phyloP scores from a whole-genome alignment of 2,329 filamentous ascomycete genomes.

The Leptographium procerum region DNA sequence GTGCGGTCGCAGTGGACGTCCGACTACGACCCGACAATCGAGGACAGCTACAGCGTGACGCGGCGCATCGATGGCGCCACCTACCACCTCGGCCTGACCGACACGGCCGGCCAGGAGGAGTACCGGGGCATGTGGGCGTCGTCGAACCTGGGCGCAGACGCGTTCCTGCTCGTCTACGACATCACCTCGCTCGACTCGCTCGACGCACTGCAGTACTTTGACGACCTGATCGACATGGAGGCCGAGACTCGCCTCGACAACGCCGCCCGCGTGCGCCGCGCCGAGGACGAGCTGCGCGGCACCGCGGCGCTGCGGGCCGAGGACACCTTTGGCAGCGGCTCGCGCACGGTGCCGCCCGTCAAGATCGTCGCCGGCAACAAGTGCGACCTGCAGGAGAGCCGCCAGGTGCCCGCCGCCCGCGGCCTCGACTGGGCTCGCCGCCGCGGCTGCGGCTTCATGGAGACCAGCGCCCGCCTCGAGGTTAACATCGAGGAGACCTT shows the following conservation, averaged over 20 bases:
- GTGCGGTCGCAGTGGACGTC: constrained; percentile 76
- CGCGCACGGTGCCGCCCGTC: constrained; percentile 54
- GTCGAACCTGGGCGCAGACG: constrained; percentile 67
- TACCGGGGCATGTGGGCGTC: constrained; percentile 79
- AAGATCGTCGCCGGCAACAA: constrained; percentile 83
- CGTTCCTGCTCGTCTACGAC: constrained; percentile 80
- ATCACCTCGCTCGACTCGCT: constrained; percentile 62
- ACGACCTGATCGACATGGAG: constrained; percentile 76
- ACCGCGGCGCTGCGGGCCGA: constrained; percentile 3
- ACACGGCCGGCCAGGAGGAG: constrained; percentile 83
- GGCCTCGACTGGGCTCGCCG: constrained; percentile 69
- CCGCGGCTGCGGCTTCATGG: constrained; percentile 74
- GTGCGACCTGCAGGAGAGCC: constrained; percentile 62
- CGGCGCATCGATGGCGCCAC: constrained; percentile 68
- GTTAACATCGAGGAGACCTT: constrained; percentile 89
- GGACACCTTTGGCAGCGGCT: constrained; percentile 21
- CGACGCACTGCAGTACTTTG: constrained; percentile 64
- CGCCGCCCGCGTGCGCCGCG: constrained; percentile 40
- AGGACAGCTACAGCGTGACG: constrained; percentile 77
- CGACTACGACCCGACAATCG: constrained; percentile 71
- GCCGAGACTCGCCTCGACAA: constrained; percentile 57
- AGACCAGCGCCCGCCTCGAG: constrained; percentile 72
- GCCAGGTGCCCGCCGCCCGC: constrained; percentile 56
- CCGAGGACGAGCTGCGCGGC: constrained; percentile 21
- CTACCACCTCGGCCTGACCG: constrained; percentile 69